Percentiles rank a stretch among this genome's conserved stretches.
Evolutionary conservation across 78 protist genomes (phyloP).

Genomic region (Diacronema lutheri): DNA sequence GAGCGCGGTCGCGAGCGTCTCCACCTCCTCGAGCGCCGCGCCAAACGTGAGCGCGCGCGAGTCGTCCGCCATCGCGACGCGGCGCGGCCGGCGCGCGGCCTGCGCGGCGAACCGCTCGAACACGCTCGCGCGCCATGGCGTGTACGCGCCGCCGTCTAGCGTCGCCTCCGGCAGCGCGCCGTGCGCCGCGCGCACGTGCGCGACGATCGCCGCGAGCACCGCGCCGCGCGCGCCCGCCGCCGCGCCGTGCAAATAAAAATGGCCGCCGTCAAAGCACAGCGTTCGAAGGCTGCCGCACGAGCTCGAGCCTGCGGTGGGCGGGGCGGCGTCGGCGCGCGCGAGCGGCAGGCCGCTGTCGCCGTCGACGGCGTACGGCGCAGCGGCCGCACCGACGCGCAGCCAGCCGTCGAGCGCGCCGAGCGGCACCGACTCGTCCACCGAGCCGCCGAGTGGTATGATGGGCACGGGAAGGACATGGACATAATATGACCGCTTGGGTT

Average conservation of each 20-base stretch:
- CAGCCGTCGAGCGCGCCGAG: neutral
- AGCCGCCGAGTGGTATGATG: neutral
- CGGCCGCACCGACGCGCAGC: neutral
- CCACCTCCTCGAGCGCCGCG: too few species aligned
- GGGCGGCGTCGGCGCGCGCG: neutral
- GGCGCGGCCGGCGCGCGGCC: too few species aligned
- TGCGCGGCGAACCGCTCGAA: too few species aligned
- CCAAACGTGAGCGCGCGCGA: too few species aligned
- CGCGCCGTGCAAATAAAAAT: conserved; percentile 1
- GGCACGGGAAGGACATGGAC: conserved; percentile 6
- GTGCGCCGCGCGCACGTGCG: neutral
- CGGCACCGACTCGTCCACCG: neutral
- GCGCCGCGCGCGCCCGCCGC: neutral
- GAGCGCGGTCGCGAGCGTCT: too few species aligned
- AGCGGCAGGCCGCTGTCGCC: neutral
- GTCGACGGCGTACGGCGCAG: neutral
- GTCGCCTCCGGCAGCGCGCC: neutral
- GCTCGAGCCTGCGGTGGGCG: neutral
- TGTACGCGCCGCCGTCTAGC: neutral
- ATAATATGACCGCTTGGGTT: too few species aligned
- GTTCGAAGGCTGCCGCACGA: too few species aligned
- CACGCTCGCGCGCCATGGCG: neutral
- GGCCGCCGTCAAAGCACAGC: conserved; percentile 2
- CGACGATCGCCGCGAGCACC: neutral
- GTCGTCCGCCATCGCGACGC: too few species aligned